These are phyloP conservation scores for Penicillium argentinense DNA, from an alignment of 495 filamentous ascomycete species.

Conservation along the genomic window DNA sequence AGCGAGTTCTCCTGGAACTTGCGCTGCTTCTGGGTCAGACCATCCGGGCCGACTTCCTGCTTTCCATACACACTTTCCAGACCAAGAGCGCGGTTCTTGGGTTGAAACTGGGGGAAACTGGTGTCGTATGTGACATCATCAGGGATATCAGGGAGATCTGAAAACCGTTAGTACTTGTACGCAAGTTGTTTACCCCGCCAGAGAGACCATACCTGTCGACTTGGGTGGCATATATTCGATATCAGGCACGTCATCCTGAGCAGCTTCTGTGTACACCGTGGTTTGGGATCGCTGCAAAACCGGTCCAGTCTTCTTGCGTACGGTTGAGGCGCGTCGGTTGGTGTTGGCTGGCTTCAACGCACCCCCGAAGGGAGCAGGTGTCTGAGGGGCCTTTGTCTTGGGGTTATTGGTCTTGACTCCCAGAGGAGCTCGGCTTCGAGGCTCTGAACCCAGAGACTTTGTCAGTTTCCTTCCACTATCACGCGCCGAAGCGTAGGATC, in stretches of 20 bases:
- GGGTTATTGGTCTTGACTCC: conserved; percentile 96
- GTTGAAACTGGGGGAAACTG: conserved; percentile 51
- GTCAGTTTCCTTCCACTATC: conserved; percentile 25
- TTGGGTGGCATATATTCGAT: conserved; percentile 76
- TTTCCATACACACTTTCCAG: conserved; percentile 59
- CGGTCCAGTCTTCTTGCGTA: conserved; percentile 48
- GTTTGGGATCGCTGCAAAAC: conserved; percentile 34
- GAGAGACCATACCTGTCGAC: conserved; percentile 47
- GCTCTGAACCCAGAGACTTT: conserved; percentile 44
- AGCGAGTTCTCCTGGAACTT: conserved; percentile 54
- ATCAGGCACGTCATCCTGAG: conserved; percentile 64
- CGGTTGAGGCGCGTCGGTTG: conserved; percentile 49
- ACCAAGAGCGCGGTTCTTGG: conserved; percentile 67
- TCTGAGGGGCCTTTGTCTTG: conserved; percentile 71
- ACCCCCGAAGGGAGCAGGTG: conserved; percentile 50
- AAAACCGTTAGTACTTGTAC: conserved; percentile 37
- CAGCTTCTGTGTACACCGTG: conserved; percentile 27
- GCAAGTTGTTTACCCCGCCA: conserved; percentile 21
- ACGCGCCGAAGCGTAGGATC: background rate
- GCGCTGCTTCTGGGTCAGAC: conserved; percentile 61
- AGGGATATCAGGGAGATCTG: conserved; percentile 70
- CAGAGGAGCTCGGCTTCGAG: conserved; percentile 73
- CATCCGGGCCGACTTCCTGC: conserved; percentile 65
- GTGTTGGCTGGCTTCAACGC: conserved; percentile 49
- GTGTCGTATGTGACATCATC: conserved; percentile 69